Percentiles rank a stretch among this genome's conserved stretches.
phyloP scores from a whole-genome alignment of 805 yeast genomes.

The Candida sithepensis region DNA sequence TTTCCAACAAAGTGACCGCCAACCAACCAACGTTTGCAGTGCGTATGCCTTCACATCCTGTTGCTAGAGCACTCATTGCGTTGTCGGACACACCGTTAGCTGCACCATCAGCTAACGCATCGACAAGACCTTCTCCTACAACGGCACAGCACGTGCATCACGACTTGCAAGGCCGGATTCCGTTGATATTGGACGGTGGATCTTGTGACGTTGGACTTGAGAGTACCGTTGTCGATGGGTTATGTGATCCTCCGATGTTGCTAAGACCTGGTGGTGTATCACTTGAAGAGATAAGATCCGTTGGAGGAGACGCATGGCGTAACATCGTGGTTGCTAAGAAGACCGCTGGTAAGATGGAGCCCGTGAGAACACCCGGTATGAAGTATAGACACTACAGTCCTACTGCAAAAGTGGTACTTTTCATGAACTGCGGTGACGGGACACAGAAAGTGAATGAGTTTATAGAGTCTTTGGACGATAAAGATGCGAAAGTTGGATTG shows the following conservation, averaged over 20 bases:
- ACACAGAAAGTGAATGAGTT: constrained; percentile 12
- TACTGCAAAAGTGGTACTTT: constrained; percentile 70
- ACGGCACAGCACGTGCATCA: constrained; percentile 77
- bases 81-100: constrained; percentile 86
- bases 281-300: constrained; percentile 61
- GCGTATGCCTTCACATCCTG: constrained; percentile 79
- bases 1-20: constrained; percentile 79
- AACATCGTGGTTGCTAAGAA: constrained; percentile 60
- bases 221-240: constrained; percentile 90
- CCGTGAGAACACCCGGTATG: constrained; percentile 95
- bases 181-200: constrained; percentile 89
- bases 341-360: constrained; percentile 61
- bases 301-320: constrained; percentile 70
- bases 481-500: constrained; percentile 44
- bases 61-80: constrained; percentile 87
- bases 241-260: constrained; percentile 78
- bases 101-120: constrained; percentile 97
- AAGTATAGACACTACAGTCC: constrained; percentile 96
- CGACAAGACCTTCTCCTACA: constrained; percentile 94
- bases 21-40: constrained; percentile 90
- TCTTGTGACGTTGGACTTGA: constrained; percentile 86
- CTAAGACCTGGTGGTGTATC: constrained; percentile 94
- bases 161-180: constrained; percentile 78
- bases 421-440: constrained; percentile 49
- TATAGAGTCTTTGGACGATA: constrained; percentile 5